Evolutionary conservation across 768 basidiomycete genomes (phyloP).

Genomic region (Paxillus ammoniavirescens): DNA sequence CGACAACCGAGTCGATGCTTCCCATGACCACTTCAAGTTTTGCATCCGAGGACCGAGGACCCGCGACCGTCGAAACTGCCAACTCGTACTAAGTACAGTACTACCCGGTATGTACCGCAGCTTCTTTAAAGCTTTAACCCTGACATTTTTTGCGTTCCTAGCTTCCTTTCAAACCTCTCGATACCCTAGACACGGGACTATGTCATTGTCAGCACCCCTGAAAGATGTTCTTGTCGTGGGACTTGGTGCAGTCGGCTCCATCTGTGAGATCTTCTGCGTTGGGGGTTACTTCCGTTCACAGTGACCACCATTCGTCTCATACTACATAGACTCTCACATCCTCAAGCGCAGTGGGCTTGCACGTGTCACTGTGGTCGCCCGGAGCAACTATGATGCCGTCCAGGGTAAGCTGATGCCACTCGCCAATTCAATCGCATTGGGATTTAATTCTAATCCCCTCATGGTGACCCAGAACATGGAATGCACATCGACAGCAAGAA

Average conservation of each 20-base stretch:
- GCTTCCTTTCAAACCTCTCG: too few species aligned
- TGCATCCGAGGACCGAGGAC: too few species aligned
- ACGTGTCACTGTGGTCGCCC: conserved; percentile 68
- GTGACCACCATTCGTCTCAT: not conserved
- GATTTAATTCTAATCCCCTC: not conserved
- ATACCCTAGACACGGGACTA: not conserved
- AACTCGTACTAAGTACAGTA: too few species aligned
- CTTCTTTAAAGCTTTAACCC: too few species aligned
- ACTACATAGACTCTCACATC: conserved; percentile 48
- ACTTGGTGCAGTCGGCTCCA: conserved; percentile 63
- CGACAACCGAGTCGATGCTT: too few species aligned
- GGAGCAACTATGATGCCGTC: conserved; percentile 63
- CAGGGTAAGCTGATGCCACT: conserved; percentile 35
- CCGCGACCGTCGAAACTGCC: too few species aligned
- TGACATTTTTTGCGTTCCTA: too few species aligned
- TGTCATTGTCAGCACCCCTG: conserved; percentile 11
- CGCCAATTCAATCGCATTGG: not conserved
- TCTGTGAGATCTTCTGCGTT: conserved; percentile 44
- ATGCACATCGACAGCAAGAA: conserved; percentile 55
- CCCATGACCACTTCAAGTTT: too few species aligned
- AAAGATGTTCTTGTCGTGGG: conserved; percentile 62
- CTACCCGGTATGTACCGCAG: too few species aligned
- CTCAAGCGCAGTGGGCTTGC: conserved; percentile 56
- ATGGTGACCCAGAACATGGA: conserved; percentile 43
- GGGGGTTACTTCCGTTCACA: not conserved